A percentile compares a stretch with the other conserved stretches of the same genome.
Conservation (phyloP, 73 alveolate species). For the Paramecium bursaria region DNA sequence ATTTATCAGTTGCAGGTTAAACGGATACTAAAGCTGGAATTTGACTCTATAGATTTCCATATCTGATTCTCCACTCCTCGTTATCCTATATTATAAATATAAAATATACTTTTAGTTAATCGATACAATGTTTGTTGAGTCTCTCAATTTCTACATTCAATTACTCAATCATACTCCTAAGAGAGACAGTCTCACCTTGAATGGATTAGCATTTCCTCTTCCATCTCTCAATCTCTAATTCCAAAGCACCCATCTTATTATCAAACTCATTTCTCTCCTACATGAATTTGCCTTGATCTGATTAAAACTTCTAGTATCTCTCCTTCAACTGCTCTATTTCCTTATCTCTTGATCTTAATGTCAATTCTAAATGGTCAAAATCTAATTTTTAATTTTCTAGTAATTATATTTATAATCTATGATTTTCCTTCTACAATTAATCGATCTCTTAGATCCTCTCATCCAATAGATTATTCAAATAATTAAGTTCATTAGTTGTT, state of each 20-base stretch:
- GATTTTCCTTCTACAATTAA: constrained; percentile 1
- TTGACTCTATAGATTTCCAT: not conserved
- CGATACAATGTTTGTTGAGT: constrained; percentile 8
- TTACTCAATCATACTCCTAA: constrained; percentile 13
- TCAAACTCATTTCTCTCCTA: not conserved
- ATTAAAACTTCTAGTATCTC: not conserved
- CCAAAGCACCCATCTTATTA: constrained; percentile 2
- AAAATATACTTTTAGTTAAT: not conserved
- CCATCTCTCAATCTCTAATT: constrained; percentile 43
- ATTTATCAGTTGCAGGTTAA: constrained; percentile 24
- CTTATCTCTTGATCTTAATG: constrained; percentile 18
- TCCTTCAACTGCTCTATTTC: constrained; percentile 22
- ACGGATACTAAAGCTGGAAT: constrained; percentile 10
- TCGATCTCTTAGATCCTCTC: constrained; percentile 5
- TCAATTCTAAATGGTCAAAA: constrained; percentile 43
- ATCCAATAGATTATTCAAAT: constrained; percentile 7
- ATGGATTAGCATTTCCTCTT: constrained; percentile 21
- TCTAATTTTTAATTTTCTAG: constrained; percentile 49
- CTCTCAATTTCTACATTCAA: constrained; percentile 49
- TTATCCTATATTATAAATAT: constrained; percentile 2
- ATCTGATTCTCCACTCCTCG: constrained; percentile 33
- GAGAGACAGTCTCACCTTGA: not conserved
- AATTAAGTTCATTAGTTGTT: constrained; percentile 12
- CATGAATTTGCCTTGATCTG: not conserved
- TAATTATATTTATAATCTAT: constrained; percentile 1